Percentiles rank a stretch among this genome's conserved stretches.
Evolutionary conservation across 139 green algal species (phyloP).

Genomic region (Haematococcus lacustris): DNA sequence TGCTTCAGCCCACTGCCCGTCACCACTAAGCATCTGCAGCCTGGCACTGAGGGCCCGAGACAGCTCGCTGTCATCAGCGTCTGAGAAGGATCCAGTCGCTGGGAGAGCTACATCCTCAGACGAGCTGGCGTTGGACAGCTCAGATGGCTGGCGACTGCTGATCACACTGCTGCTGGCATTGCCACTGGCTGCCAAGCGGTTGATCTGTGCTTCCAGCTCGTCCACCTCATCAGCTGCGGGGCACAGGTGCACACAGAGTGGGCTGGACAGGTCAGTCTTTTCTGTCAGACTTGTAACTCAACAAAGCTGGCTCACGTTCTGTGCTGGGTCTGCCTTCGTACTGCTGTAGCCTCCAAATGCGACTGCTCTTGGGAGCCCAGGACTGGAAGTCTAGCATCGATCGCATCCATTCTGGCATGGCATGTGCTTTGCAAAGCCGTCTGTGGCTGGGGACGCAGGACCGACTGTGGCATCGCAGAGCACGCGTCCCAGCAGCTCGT

Average conservation of each 20-base stretch:
- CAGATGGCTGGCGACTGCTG: neutral
- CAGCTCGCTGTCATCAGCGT: constrained; percentile 33
- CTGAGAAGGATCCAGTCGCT: constrained; percentile 24
- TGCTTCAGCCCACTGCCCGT: too few relatives aligned
- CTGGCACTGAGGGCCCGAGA: too few relatives aligned
- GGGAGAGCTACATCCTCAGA: neutral
- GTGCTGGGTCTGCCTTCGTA: too few relatives aligned
- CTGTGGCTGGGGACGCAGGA: too few relatives aligned
- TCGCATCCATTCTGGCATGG: constrained; percentile 12
- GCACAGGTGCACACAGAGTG: too few relatives aligned
- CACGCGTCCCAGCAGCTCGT: too few relatives aligned
- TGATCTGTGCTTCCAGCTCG: neutral
- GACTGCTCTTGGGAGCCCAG: constrained; percentile 22
- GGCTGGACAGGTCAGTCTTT: too few relatives aligned
- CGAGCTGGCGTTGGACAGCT: neutral
- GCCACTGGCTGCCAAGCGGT: neutral
- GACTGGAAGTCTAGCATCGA: constrained; percentile 16
- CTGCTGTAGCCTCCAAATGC: constrained; percentile 25
- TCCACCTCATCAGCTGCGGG: constrained; percentile 8
- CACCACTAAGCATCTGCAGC: neutral
- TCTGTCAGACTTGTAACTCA: too few relatives aligned
- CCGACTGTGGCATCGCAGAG: too few relatives aligned
- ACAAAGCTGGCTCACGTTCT: too few relatives aligned
- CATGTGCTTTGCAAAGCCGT: too few relatives aligned
- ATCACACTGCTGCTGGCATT: neutral